Percentiles rank a stretch among this genome's conserved stretches.
phyloP scores from a whole-genome alignment of 495 filamentous ascomycete species.

The Chlorociboria aeruginascens region DNA sequence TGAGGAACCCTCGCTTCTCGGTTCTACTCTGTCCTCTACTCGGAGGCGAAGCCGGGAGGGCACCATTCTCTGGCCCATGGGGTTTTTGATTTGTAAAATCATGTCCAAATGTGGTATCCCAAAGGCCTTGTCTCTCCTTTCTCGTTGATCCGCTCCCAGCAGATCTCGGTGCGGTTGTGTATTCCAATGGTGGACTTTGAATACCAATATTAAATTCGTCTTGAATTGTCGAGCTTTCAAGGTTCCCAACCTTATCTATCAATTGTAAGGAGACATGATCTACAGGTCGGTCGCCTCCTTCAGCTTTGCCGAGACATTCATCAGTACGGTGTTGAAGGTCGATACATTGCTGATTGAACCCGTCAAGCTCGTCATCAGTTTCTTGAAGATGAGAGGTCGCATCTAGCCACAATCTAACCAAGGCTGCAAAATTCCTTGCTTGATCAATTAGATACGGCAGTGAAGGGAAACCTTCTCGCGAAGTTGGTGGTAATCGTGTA shows the following conservation, averaged over 20 bases:
- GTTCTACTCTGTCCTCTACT: constrained; percentile 16
- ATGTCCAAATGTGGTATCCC: constrained; percentile 17
- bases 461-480: constrained; percentile 86
- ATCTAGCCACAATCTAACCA: constrained; percentile 83
- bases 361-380: constrained; percentile 48
- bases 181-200: constrained; percentile 10
- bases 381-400: constrained; percentile 26
- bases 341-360: constrained; percentile 67
- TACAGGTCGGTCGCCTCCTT: constrained; percentile 40
- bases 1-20: constrained; percentile 33
- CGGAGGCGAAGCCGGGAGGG: neutral
- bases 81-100: constrained; percentile 14
- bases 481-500: constrained; percentile 65
- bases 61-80: constrained; percentile 7
- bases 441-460: constrained; percentile 92
- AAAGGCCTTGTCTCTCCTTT: constrained; percentile 17
- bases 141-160: constrained; percentile 11
- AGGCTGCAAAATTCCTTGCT: constrained; percentile 72
- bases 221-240: constrained; percentile 9
- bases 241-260: constrained; percentile 14
- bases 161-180: constrained; percentile 11
- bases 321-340: constrained; percentile 60
- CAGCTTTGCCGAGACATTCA: constrained; percentile 56
- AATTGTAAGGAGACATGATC: constrained; percentile 12
- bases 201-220: constrained; percentile 8